These are phyloP conservation scores for Epichloe sibirici DNA, from an alignment of 2,329 filamentous ascomycete genomes.

Conservation along the genomic window DNA sequence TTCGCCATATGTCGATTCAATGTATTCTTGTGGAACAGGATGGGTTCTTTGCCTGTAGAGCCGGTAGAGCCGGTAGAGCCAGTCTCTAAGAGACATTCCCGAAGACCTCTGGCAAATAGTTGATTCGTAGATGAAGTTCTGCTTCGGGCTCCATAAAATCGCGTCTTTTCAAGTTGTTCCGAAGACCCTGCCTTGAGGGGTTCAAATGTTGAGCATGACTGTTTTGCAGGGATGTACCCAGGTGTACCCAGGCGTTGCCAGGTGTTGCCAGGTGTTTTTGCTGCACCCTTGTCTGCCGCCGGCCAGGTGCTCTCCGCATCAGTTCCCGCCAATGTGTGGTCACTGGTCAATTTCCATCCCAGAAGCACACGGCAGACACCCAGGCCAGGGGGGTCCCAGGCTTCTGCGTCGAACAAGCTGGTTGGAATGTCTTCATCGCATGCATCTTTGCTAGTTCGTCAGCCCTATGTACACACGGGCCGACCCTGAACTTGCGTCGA, in stretches of 20 bases:
- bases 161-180: too few relatives aligned
- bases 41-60: too few relatives aligned
- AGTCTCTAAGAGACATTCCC: too few relatives aligned
- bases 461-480: slow-evolving; percentile 7
- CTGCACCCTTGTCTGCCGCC: slow-evolving; percentile 1
- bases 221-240: not conserved
- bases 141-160: too few relatives aligned
- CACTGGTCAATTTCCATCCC: not conserved
- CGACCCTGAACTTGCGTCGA: slow-evolving; percentile 5
- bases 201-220: not conserved
- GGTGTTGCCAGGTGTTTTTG: not conserved
- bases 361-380: not conserved
- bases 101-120: too few relatives aligned
- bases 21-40: too few relatives aligned
- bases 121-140: too few relatives aligned
- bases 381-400: slow-evolving; percentile 3
- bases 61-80: too few relatives aligned
- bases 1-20: too few relatives aligned
- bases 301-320: slow-evolving; percentile 1
- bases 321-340: slow-evolving; percentile 1
- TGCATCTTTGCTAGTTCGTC: slow-evolving; percentile 3
- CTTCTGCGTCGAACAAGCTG: slow-evolving; percentile 4
- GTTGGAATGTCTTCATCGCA: slow-evolving; percentile 7
- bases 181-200: too few relatives aligned
- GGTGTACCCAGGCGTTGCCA: not conserved